Conservation (phyloP, 2,329 filamentous ascomycete species). For the Blumeriella jaapii region DNA sequence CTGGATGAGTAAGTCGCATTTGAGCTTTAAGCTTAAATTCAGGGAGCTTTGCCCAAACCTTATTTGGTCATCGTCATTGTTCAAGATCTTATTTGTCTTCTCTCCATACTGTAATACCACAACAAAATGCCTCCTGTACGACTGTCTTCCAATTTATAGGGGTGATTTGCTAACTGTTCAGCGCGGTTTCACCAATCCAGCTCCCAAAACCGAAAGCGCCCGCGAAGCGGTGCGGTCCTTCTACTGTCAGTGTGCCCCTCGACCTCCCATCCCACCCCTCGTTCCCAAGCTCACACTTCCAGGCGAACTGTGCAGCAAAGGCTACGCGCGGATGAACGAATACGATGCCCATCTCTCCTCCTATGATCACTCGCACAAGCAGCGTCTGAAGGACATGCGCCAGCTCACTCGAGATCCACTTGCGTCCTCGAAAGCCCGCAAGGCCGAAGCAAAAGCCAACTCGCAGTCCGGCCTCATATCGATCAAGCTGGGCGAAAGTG, state of each 20-base stretch:
- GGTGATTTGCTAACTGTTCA: conserved; percentile 17
- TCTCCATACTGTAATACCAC: not conserved
- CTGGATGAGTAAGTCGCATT: no score
- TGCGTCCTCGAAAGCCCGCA: conserved; percentile 52
- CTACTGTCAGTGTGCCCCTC: conserved; percentile 42
- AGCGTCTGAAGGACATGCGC: conserved; percentile 81
- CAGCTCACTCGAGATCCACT: conserved; percentile 65
- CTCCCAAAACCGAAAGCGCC: conserved; percentile 46
- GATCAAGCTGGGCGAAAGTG: conserved; percentile 44
- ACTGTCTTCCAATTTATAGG: not conserved
- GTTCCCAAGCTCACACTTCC: conserved; percentile 6
- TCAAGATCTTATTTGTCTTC: not conserved
- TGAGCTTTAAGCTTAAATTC: conserved; percentile 13
- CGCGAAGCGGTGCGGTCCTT: conserved; percentile 71
- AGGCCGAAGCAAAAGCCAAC: conserved; percentile 58
- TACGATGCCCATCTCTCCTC: conserved; percentile 89
- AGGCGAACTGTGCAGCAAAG: conserved; percentile 78
- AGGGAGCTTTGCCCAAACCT: conserved; percentile 18
- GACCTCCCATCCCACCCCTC: not conserved
- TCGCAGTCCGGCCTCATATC: conserved; percentile 47
- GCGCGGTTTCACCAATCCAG: conserved; percentile 36
- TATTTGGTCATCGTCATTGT: conserved; percentile 9
- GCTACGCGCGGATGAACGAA: conserved; percentile 89
- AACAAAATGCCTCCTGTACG: conserved; percentile 44
- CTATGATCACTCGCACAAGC: conserved; percentile 93